Conservation (phyloP, 805 yeast genomes). For the Nakazawaea sp. region DNA sequence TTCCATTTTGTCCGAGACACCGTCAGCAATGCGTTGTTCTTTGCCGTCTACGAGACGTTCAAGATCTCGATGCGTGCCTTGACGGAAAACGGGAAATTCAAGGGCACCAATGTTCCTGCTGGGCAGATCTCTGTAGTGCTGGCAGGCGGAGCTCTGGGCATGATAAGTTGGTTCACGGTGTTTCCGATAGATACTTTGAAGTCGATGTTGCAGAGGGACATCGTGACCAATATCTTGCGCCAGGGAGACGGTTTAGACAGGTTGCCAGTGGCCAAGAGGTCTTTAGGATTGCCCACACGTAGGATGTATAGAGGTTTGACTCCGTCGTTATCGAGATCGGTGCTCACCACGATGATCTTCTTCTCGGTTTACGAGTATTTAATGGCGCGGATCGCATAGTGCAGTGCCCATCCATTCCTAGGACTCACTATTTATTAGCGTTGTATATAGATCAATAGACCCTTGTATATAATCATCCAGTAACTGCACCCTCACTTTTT, state of each 20-base stretch:
- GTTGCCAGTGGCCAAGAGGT: constrained; percentile 26
- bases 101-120: constrained; percentile 20
- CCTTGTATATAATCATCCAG: neutral
- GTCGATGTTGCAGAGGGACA: constrained; percentile 66
- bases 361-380: constrained; percentile 66
- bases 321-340: constrained; percentile 65
- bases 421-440: neutral
- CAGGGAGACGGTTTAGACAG: constrained; percentile 38
- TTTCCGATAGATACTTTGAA: constrained; percentile 82
- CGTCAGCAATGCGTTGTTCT: constrained; percentile 66
- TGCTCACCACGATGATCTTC: constrained; percentile 68
- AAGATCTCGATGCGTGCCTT: constrained; percentile 40
- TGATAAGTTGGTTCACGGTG: constrained; percentile 64
- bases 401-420: neutral
- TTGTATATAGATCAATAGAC: neutral
- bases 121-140: constrained; percentile 43
- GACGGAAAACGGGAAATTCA: constrained; percentile 11
- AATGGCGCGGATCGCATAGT: constrained; percentile 47
- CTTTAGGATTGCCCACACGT: constrained; percentile 32
- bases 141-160: constrained; percentile 79
- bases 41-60: constrained; percentile 66
- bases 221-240: constrained; percentile 60
- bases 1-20: constrained; percentile 67
- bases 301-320: constrained; percentile 73
- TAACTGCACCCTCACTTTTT: neutral